These are phyloP conservation scores for Dothistroma pini DNA, from an alignment of 2,329 filamentous ascomycete species.

Conservation along the genomic window DNA sequence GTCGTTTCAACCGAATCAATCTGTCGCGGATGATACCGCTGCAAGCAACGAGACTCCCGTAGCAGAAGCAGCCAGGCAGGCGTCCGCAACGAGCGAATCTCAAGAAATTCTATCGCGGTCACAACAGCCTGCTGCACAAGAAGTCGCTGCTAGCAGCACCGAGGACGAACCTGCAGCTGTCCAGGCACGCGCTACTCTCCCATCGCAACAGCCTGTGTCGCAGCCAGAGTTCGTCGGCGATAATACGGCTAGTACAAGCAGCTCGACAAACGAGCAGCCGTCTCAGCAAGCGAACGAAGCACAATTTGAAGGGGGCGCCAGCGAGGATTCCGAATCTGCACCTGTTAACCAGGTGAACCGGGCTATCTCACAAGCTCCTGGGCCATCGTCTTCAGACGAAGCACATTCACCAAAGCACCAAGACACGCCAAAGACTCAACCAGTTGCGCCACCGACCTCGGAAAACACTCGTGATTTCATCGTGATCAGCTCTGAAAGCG, in stretches of 20 bases:
- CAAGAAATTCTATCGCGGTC: background rate
- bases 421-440: background rate
- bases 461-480: background rate
- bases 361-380: background rate
- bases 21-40: background rate
- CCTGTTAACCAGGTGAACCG: background rate
- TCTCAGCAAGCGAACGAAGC: background rate
- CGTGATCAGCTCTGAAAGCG: slow-evolving; percentile 5
- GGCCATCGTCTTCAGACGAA: background rate
- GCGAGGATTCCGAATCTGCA: background rate
- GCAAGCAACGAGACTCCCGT: background rate
- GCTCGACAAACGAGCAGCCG: background rate
- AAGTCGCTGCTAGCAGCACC: background rate
- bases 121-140: background rate
- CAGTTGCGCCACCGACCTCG: background rate
- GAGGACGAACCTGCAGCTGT: background rate
- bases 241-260: no score
- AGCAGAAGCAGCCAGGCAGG: background rate
- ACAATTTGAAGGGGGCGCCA: background rate
- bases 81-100: background rate
- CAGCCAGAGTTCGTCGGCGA: no score
- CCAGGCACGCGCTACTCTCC: background rate
- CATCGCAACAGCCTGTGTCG: background rate
- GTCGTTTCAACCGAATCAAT: background rate
- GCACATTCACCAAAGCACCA: background rate